A percentile compares a stretch with the other conserved stretches of the same genome.
These are phyloP conservation scores for Pyricularia sp. DNA, from an alignment of 2,329 filamentous ascomycete species.

Conservation along the genomic window DNA sequence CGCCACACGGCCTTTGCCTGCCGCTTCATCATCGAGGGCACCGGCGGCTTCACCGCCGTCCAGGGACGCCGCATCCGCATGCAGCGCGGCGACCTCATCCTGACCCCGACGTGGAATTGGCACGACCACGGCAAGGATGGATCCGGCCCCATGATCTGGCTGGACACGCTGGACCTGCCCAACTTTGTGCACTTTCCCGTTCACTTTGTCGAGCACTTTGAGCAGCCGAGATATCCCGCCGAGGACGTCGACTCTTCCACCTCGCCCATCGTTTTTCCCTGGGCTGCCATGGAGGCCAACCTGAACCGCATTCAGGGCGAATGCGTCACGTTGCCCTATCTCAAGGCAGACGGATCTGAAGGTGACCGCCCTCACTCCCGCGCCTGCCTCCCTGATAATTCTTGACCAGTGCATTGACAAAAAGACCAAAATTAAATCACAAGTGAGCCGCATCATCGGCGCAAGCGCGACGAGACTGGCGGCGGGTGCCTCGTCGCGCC, in stretches of 20 bases:
- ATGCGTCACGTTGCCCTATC: conserved; percentile 21
- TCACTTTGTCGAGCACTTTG: conserved; percentile 42
- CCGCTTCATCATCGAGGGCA: conserved; percentile 45
- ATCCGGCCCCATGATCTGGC: conserved; percentile 43
- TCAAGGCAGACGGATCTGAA: conserved; percentile 18
- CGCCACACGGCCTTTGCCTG: conserved; percentile 43
- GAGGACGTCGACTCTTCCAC: conserved; percentile 25
- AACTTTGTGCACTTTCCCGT: conserved; percentile 38
- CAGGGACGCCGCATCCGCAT: conserved; percentile 39
- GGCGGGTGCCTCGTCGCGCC: conserved; percentile 23
- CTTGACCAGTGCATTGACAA: neutral
- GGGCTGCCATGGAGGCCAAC: conserved; percentile 30
- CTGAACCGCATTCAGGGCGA: conserved; percentile 25
- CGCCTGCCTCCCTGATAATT: neutral
- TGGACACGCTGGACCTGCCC: conserved; percentile 44
- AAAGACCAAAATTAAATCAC: neutral
- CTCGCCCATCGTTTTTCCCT: conserved; percentile 38
- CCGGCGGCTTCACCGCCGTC: conserved; percentile 43
- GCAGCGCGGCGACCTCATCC: conserved; percentile 40
- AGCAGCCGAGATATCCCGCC: conserved; percentile 29
- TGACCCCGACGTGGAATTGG: conserved; percentile 47
- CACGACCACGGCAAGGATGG: conserved; percentile 48
- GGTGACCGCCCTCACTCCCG: conserved; percentile 13
- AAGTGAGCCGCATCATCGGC: conserved; percentile 36
- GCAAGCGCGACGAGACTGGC: conserved; percentile 34